These are phyloP conservation scores for Odontarrhena argentea DNA, from an alignment of 345 rosid species.

Conservation along the genomic window DNA sequence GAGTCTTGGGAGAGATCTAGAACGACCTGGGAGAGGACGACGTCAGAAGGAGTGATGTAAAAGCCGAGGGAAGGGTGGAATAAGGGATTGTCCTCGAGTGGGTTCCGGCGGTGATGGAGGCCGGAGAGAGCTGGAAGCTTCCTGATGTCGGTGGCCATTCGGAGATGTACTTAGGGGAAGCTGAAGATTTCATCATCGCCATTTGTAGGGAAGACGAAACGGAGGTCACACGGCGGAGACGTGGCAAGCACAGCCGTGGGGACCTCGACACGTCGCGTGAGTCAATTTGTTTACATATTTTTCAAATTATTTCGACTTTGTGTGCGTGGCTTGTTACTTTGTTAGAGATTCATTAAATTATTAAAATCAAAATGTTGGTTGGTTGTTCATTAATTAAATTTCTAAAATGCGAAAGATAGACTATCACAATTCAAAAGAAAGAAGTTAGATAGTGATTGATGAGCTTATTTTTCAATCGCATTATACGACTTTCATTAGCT, in stretches of 20 bases:
- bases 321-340: too few relatives aligned
- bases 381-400: not conserved
- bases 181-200: not conserved
- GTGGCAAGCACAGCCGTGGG: conserved; percentile 22
- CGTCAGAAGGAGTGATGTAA: conserved; percentile 62
- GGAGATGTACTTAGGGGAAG: conserved; percentile 10
- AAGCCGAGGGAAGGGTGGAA: conserved; percentile 67
- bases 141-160: conserved; percentile 31
- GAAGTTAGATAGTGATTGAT: conserved; percentile 6
- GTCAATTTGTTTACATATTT: too few relatives aligned
- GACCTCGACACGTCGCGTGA: conserved; percentile 24
- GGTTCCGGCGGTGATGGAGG: conserved; percentile 49
- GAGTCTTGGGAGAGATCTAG: conserved; percentile 47
- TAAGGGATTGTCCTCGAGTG: conserved; percentile 58
- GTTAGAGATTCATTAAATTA: too few relatives aligned
- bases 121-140: conserved; percentile 47
- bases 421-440: not conserved
- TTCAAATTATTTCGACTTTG: too few relatives aligned
- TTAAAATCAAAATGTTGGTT: not conserved
- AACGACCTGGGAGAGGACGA: conserved; percentile 64
- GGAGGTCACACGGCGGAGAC: conserved; percentile 26
- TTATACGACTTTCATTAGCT: conserved; percentile 8
- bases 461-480: not conserved
- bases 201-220: not conserved
- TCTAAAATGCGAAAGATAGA: not conserved